Evolutionary conservation across 345 rosid species (phyloP), one percentile per base, ranked within the genome.

Genomic region (Syzygium aqueum): DNA sequence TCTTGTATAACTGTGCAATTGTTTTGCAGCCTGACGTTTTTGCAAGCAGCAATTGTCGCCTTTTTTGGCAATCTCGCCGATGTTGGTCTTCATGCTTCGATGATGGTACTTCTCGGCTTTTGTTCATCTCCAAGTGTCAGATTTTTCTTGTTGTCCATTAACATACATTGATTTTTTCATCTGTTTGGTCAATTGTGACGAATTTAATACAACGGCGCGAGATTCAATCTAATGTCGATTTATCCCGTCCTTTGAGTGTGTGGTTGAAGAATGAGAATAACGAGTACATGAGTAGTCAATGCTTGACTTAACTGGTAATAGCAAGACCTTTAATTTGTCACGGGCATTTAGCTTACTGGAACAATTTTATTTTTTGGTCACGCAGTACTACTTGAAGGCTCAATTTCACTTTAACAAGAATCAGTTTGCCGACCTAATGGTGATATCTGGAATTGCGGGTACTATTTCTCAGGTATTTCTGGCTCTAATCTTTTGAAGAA

Each of bases 361-460:
- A 73, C 27, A 40, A 19, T 33, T 12, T 85, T 57, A 25, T 8
- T 85, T 65, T 61, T 61, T 84, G n/a, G 57, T 53, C 86, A 8
- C 61, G 90, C 93, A 97, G 98, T 97, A 97, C 90, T 97, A 92
- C 92, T 87, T 96, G 51, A 97, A 97, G 96, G 98, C 99, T 54
- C 92, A 77, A 84, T 97, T 97, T 92, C 97, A 94, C 91, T 97
- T 94, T 87, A 89, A 92, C 88, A 97, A 97, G 91, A 93, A 97
- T 88, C 97, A 97, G 80, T 97, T 97, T 86, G 99, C 99, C 23
- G 97, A 96, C 84, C 87, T 97, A 53, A 94, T 97, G 99, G 94
- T 96, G 85, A 96, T 97, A 87, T 52, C 87, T 77, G 99, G 99
- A 84, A 89, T 93, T 77, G 94, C 96, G 19, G 98, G 98, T 84